Conservation (phyloP, 805 yeast genomes). For the Wickerhamomyces bovis region DNA sequence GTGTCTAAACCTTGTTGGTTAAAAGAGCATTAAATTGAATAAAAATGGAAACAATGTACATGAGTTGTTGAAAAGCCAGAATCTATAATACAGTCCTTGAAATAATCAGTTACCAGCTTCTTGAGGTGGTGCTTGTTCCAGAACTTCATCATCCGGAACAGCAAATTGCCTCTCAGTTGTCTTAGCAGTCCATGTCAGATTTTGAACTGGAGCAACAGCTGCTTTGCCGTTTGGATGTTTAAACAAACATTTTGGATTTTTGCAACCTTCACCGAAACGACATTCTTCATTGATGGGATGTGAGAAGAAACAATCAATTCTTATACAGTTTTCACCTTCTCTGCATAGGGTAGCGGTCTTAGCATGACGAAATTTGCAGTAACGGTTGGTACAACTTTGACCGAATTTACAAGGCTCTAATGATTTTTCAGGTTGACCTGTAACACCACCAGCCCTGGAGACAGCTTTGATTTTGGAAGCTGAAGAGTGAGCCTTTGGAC, state of each 20-base stretch:
- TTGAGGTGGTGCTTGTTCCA: slow-evolving; percentile 59
- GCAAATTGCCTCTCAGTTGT: slow-evolving; percentile 69
- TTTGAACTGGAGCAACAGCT: slow-evolving; percentile 18
- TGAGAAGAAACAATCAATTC: slow-evolving; percentile 75
- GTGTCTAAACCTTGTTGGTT: not conserved
- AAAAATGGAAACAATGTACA: not conserved
- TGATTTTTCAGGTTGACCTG: slow-evolving; percentile 38
- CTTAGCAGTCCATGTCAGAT: slow-evolving; percentile 24
- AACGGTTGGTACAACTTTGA: slow-evolving; percentile 63
- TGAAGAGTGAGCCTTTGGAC: slow-evolving; percentile 81
- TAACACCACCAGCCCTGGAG: slow-evolving; percentile 15
- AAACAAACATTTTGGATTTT: slow-evolving; percentile 63
- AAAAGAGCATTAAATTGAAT: not conserved
- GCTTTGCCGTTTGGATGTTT: slow-evolving; percentile 78
- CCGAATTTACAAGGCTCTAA: slow-evolving; percentile 85
- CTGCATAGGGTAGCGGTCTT: slow-evolving; percentile 68
- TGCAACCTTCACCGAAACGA: slow-evolving; percentile 73
- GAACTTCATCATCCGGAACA: slow-evolving; percentile 64
- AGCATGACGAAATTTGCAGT: slow-evolving; percentile 85
- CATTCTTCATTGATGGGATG: slow-evolving; percentile 81
- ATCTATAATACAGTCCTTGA: not conserved
- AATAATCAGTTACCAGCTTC: slow-evolving; percentile 17
- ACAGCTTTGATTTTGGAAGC: slow-evolving; percentile 41
- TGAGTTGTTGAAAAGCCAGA: not conserved
- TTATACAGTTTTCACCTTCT: slow-evolving; percentile 70